These are phyloP conservation scores for Pseudoperonospora humuli DNA, from an alignment of 352 stramenopile genomes.

Conservation along the genomic window DNA sequence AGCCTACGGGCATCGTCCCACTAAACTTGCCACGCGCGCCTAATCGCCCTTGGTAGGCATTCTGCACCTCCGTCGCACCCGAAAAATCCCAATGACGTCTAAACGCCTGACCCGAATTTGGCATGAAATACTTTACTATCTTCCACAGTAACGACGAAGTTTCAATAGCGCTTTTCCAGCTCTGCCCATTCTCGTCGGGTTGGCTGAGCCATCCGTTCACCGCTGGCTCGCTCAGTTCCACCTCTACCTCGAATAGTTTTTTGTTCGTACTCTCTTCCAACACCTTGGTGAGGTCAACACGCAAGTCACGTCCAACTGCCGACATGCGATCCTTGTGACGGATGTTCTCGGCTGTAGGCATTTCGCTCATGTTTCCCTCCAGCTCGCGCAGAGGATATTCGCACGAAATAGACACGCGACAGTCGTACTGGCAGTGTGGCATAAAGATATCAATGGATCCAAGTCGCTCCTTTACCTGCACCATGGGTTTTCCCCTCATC, in stretches of 20 bases:
- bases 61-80: slow-evolving; percentile 65
- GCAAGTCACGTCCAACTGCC: slow-evolving; percentile 65
- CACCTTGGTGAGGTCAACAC: slow-evolving; percentile 79
- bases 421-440: slow-evolving; percentile 80
- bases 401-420: slow-evolving; percentile 75
- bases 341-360: slow-evolving; percentile 64
- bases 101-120: slow-evolving; percentile 66
- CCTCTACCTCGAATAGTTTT: slow-evolving; percentile 66
- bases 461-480: slow-evolving; percentile 79
- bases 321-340: slow-evolving; percentile 74
- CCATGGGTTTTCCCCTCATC: slow-evolving; percentile 31
- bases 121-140: slow-evolving; percentile 84
- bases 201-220: slow-evolving; percentile 75
- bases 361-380: slow-evolving; percentile 44
- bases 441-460: slow-evolving; percentile 84
- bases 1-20: slow-evolving; percentile 87
- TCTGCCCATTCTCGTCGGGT: slow-evolving; percentile 61
- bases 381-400: slow-evolving; percentile 61
- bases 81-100: slow-evolving; percentile 70
- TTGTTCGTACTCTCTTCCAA: slow-evolving; percentile 68
- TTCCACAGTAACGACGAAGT: slow-evolving; percentile 67
- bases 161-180: slow-evolving; percentile 59
- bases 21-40: slow-evolving; percentile 78
- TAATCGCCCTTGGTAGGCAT: slow-evolving; percentile 67
- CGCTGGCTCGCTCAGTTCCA: slow-evolving; percentile 58